Evolutionary conservation across 2,329 filamentous ascomycete genomes (phyloP).

Genomic region (Hypoxylon sp.): DNA sequence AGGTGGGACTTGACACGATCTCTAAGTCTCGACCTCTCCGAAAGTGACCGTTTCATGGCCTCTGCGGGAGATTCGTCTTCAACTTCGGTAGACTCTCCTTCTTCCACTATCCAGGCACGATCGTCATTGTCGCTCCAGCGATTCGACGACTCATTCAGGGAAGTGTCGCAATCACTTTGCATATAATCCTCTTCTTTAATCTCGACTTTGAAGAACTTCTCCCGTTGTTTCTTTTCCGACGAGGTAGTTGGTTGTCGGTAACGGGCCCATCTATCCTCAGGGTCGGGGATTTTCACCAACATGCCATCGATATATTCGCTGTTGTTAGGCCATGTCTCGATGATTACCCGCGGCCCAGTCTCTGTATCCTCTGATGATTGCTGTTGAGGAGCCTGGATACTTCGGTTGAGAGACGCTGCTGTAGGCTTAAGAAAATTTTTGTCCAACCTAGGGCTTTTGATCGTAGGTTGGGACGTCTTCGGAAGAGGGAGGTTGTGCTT

Average conservation of each 20-base stretch:
- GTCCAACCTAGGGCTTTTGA: not conserved
- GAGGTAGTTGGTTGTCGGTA: not conserved
- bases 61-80: not conserved
- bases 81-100: not conserved
- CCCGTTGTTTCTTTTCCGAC: not conserved
- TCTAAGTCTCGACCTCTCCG: not conserved
- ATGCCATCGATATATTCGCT: not conserved
- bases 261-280: not conserved
- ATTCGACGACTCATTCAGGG: not conserved
- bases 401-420: constrained; percentile 7
- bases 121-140: no score
- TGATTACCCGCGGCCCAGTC: not conserved
- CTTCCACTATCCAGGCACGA: not conserved
- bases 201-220: no score
- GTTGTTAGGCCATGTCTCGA: not conserved
- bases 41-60: not conserved
- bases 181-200: not conserved
- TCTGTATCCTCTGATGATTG: not conserved
- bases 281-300: not conserved
- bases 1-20: not conserved
- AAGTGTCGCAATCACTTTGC: not conserved
- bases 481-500: constrained; percentile 1
- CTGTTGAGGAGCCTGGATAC: not conserved
- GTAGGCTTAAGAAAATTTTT: constrained; percentile 11
- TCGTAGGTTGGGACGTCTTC: not conserved